Percentiles rank a stretch among this genome's conserved stretches.
These are phyloP conservation scores for Ophiostoma tasmaniense DNA, from an alignment of 2,329 filamentous ascomycete species.

Conservation along the genomic window DNA sequence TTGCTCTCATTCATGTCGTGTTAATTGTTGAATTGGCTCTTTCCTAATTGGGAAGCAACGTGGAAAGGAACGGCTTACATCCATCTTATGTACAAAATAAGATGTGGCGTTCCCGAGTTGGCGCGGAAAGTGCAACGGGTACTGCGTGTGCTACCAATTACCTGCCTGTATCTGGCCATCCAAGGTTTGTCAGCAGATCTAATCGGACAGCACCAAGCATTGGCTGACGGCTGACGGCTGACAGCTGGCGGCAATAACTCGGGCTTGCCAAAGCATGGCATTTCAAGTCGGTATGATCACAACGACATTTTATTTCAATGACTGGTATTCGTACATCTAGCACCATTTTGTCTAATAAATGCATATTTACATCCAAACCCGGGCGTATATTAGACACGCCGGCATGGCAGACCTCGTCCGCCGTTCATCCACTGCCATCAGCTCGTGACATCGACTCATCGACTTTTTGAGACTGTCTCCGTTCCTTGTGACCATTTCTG, in stretches of 20 bases:
- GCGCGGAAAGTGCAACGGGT: not conserved
- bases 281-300: not conserved
- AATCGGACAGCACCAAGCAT: not conserved
- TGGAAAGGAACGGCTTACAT: not conserved
- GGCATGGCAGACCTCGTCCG: not conserved
- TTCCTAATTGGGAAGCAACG: not conserved
- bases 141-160: not conserved
- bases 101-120: not conserved
- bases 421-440: not conserved
- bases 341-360: conserved; percentile 8
- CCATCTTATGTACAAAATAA: not conserved
- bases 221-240: too few relatives aligned
- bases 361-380: conserved; percentile 6
- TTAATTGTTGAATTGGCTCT: not conserved
- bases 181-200: not conserved
- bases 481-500: not conserved
- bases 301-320: not conserved
- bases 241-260: not conserved
- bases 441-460: not conserved
- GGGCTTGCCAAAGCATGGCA: not conserved
- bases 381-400: not conserved
- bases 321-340: conserved; percentile 13
- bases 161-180: not conserved
- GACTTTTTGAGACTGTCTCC: not conserved
- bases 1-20: not conserved